These are phyloP conservation scores for Fusarium caatingaense DNA, from an alignment of 2,329 filamentous ascomycete species.

Conservation along the genomic window DNA sequence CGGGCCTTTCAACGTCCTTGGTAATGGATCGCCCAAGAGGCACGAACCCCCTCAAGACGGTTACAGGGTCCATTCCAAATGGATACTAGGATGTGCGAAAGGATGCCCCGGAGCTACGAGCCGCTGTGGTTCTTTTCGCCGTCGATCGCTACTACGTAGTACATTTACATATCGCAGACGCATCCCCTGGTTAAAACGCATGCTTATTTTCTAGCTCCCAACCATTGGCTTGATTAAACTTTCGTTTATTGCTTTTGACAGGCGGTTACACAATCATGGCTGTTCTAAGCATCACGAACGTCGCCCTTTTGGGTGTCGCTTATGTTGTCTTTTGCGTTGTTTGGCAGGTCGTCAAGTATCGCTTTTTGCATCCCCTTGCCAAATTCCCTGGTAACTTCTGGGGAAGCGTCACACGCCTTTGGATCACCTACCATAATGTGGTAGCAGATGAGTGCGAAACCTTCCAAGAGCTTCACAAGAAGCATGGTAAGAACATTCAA, in stretches of 20 bases:
- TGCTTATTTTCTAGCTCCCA: slow-evolving; percentile 16
- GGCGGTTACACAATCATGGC: slow-evolving; percentile 11
- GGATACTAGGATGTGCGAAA: background rate
- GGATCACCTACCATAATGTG: slow-evolving; percentile 42
- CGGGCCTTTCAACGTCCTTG: slow-evolving; percentile 9
- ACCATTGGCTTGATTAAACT: slow-evolving; percentile 14
- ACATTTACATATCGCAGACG: background rate
- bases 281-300: slow-evolving; percentile 11
- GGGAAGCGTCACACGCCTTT: slow-evolving; percentile 32
- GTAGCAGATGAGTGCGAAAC: slow-evolving; percentile 29
- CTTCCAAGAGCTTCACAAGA: slow-evolving; percentile 31
- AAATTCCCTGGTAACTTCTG: slow-evolving; percentile 38
- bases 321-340: slow-evolving; percentile 10
- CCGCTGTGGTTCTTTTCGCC: background rate
- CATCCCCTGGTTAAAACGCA: background rate
- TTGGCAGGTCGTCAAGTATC: slow-evolving; percentile 33
- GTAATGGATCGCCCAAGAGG: slow-evolving; percentile 8
- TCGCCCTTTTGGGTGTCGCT: slow-evolving; percentile 17
- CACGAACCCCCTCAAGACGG: background rate
- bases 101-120: background rate
- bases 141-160: slow-evolving; percentile 7
- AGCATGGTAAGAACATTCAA: slow-evolving; percentile 11
- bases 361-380: slow-evolving; percentile 33
- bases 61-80: background rate
- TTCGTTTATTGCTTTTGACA: background rate